Percentiles rank a stretch among this genome's conserved stretches.
These are phyloP conservation scores for Diaporthe humulicola DNA, from an alignment of 2,329 filamentous ascomycete species.

Conservation along the genomic window DNA sequence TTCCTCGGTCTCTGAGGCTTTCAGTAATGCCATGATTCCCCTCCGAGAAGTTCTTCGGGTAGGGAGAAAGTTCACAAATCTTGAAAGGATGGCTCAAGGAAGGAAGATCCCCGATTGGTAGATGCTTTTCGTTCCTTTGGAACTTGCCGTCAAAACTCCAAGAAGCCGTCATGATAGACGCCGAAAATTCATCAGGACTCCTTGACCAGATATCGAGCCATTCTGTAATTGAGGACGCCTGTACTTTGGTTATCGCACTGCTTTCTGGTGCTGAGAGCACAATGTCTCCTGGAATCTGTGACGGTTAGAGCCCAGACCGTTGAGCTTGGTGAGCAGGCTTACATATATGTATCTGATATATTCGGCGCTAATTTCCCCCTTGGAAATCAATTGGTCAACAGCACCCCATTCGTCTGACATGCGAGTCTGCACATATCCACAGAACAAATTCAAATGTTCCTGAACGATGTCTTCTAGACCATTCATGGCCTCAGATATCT, in stretches of 20 bases:
- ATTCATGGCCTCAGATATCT: background rate
- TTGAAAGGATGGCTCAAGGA: background rate
- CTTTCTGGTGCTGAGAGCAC: background rate
- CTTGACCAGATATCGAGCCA: background rate
- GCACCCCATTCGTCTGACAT: background rate
- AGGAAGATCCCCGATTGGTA: background rate
- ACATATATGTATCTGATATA: background rate
- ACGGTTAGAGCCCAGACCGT: background rate
- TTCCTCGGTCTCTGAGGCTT: background rate
- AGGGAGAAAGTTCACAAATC: background rate
- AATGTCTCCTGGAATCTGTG: background rate
- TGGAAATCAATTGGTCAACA: background rate
- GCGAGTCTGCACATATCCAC: background rate
- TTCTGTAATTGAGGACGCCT: background rate
- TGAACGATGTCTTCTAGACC: background rate
- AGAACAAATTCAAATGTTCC: background rate
- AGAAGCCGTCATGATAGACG: background rate
- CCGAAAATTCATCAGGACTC: background rate
- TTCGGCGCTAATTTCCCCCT: background rate
- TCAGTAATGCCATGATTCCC: accelerated
- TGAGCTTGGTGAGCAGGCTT: background rate
- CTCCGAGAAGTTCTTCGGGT: background rate
- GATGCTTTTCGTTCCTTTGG: background rate
- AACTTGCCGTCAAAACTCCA: background rate
- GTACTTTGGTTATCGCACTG: background rate